phyloP scores from a whole-genome alignment of 139 green algal species.

The Chara braunii region DNA sequence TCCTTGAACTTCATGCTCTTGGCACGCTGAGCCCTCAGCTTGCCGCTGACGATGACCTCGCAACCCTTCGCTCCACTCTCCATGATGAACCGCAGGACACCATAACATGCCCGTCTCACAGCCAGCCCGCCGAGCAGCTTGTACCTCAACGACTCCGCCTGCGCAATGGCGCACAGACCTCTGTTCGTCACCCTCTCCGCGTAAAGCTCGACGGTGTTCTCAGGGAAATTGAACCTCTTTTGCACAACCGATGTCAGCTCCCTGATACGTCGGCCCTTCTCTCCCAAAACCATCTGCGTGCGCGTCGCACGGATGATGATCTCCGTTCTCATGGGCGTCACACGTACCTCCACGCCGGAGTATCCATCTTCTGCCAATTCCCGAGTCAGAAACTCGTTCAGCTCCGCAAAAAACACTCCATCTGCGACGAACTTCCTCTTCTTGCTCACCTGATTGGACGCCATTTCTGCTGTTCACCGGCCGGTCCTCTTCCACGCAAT shows the following conservation, averaged over 20 bases:
- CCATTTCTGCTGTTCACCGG: too few relatives aligned
- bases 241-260: constrained; percentile 98
- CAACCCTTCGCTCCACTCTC: constrained; percentile 97
- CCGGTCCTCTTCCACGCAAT: background rate
- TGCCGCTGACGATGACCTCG: constrained; percentile 98
- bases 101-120: constrained; percentile 93
- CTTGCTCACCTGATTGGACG: constrained; percentile 36
- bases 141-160: constrained; percentile 98
- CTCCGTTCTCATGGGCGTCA: constrained; percentile 95
- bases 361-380: constrained; percentile 96
- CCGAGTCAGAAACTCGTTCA: constrained; percentile 96
- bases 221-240: constrained; percentile 97
- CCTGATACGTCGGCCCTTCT: constrained; percentile 95
- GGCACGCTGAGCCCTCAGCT: constrained; percentile 91
- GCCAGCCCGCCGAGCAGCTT: constrained; percentile 98
- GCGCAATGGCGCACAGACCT: constrained; percentile 93
- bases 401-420: constrained; percentile 98
- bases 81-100: constrained; percentile 99
- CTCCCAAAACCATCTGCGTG: constrained; percentile 96
- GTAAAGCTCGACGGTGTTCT: constrained; percentile 94
- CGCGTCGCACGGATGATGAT: constrained; percentile 99
- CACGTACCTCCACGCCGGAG: constrained; percentile 95
- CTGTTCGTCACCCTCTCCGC: constrained; percentile 97
- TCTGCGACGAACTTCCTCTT: constrained; percentile 83
- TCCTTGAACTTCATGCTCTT: constrained; percentile 99